Base-by-base conservation (phyloP, 495 filamentous ascomycete species). In the Penicillium robsamsonii region DNA sequence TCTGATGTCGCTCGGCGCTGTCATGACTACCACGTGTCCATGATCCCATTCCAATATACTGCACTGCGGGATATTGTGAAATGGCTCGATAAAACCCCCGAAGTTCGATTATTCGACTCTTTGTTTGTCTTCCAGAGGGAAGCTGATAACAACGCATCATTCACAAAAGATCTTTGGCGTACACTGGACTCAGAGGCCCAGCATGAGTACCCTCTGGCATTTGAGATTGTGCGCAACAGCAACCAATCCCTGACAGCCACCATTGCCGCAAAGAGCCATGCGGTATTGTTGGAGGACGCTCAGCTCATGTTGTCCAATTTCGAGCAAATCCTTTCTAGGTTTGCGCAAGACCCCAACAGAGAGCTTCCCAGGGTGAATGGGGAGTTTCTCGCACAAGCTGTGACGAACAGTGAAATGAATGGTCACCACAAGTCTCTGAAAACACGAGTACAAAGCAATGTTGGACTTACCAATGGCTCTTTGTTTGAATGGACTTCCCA, bases 141-240 rank as follows among this genome's bases (percentile, higher is more conserved):
- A 30, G 58, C 38, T 24, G 5, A 53, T 59, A 29, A 50, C 42
- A 49, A 27, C 10, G 60, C 42, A 2, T 42, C 65, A 66, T 6
- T 57, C 60, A 37, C 56, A 51, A 5, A 60, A n/a, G 12, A 68
- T 2, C 61, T 88, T 2, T 91, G 89, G 86, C 72, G 65, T 1
- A 63, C 79, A 10, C 30, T 83, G 8, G 78, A 83, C 18, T 75
- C 75, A 0, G 68, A 70, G 8, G 70, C 84, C 15, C 85, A 89
- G 61, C 74, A 77, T 53, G 66, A 83, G 56, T 95, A 92, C 62
- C 84, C 89, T 0, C 68, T 92, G 22, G 87, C 91, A 0, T 73
- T 96, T 60, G 91, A 96, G 55, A 78, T 86, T 13, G 81, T 82
- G 18, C 72, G 87, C 51, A 67, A 57, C 4, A 49, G 57, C 8